Conservation (phyloP, 176 grass and related monocot genomes). For the Poa annua region DNA sequence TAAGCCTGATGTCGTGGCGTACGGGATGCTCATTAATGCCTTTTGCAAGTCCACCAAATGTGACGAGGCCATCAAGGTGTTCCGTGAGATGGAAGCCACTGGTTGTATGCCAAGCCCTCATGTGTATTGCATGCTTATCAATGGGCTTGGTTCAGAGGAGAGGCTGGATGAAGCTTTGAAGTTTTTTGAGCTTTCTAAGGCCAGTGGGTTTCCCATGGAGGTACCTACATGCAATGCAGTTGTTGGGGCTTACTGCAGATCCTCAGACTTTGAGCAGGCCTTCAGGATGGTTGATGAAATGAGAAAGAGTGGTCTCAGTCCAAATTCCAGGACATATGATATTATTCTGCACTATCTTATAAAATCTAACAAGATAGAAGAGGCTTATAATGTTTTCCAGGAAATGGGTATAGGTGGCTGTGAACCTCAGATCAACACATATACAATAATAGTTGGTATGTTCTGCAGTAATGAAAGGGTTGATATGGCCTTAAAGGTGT, state of each 20-base stretch:
- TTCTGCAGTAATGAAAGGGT: constrained; percentile 63
- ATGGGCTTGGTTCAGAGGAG: constrained; percentile 57
- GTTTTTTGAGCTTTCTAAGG: constrained; percentile 68
- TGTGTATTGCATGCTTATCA: constrained; percentile 77
- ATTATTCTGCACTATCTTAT: constrained; percentile 69
- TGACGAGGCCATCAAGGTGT: constrained; percentile 75
- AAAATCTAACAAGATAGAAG: constrained; percentile 55
- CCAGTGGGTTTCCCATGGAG: constrained; percentile 60
- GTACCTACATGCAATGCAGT: constrained; percentile 75
- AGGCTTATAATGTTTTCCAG: constrained; percentile 58
- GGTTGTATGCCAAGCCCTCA: constrained; percentile 72
- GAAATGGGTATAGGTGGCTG: constrained; percentile 53
- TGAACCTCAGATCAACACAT: constrained; percentile 69
- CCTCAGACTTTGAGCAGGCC: constrained; percentile 62
- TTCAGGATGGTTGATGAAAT: constrained; percentile 71
- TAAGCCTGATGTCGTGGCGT: constrained; percentile 24
- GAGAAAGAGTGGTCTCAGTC: constrained; percentile 59
- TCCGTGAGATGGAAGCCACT: constrained; percentile 56
- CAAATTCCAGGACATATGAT: constrained; percentile 64
- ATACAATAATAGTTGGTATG: constrained; percentile 74
- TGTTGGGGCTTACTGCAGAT: constrained; percentile 65
- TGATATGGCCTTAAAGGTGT: constrained; percentile 80
- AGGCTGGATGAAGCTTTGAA: constrained; percentile 70
- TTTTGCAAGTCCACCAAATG: constrained; percentile 64
- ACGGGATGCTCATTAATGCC: constrained; percentile 56